phyloP scores from a whole-genome alignment of 176 grass and related monocot genomes.

The Puya raimondii region DNA sequence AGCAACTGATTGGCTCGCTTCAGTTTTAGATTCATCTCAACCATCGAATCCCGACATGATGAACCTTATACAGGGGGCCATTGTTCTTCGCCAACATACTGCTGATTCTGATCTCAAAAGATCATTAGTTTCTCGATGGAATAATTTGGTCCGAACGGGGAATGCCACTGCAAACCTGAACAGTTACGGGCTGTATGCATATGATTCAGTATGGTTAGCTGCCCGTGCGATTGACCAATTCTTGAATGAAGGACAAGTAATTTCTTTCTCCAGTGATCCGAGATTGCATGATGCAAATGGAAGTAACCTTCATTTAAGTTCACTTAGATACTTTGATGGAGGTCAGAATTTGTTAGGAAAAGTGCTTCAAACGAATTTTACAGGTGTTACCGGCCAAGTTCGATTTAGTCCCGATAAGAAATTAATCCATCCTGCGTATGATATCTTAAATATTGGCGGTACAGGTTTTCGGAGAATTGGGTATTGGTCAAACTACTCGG shows the following conservation, averaged over 20 bases:
- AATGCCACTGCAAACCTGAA: slow-evolving; percentile 23
- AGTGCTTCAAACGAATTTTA: slow-evolving; percentile 50
- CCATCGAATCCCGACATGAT: slow-evolving; percentile 23
- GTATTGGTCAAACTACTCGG: slow-evolving; percentile 57
- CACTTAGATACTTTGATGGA: slow-evolving; percentile 49
- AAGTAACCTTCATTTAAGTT: slow-evolving; percentile 37
- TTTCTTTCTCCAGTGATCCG: slow-evolving; percentile 57
- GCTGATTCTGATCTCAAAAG: slow-evolving; percentile 53
- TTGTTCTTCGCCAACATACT: slow-evolving; percentile 58
- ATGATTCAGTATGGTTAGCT: slow-evolving; percentile 64
- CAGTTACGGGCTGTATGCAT: slow-evolving; percentile 64
- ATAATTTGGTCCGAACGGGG: slow-evolving; percentile 10
- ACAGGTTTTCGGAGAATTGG: slow-evolving; percentile 55
- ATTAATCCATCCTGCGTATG: slow-evolving; percentile 43
- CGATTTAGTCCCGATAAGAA: slow-evolving; percentile 27
- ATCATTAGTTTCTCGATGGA: slow-evolving; percentile 42
- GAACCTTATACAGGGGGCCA: slow-evolving; percentile 42
- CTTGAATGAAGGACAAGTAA: slow-evolving; percentile 28
- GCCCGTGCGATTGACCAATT: slow-evolving; percentile 67
- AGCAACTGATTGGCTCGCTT: slow-evolving; percentile 78
- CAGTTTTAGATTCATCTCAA: slow-evolving; percentile 25
- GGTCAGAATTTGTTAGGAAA: slow-evolving; percentile 47
- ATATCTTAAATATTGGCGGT: slow-evolving; percentile 71
- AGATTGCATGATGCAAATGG: slow-evolving; percentile 29
- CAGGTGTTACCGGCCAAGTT: slow-evolving; percentile 55